Conservation (phyloP, 805 yeast genomes). For the Saccharomyces kudriavzevii region DNA sequence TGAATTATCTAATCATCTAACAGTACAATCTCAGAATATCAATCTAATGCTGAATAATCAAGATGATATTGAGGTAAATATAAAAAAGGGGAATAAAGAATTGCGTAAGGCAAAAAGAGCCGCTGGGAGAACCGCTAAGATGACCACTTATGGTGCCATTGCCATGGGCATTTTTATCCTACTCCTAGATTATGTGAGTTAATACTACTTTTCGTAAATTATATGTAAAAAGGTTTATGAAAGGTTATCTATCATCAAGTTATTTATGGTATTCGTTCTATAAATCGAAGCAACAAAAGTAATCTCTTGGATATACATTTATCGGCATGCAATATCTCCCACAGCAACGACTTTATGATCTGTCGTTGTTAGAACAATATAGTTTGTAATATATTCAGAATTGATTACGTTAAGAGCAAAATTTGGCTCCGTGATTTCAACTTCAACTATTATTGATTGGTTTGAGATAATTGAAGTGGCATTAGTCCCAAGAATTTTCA, state of each 20-base stretch:
- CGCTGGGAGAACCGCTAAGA: slow-evolving; percentile 52
- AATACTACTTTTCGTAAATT: slow-evolving; percentile 4
- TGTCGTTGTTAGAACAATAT: neutral
- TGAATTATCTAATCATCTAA: slow-evolving; percentile 65
- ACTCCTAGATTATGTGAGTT: slow-evolving; percentile 43
- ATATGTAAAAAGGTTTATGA: neutral
- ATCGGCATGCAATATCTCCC: neutral
- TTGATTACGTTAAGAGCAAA: neutral
- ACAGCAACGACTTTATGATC: neutral
- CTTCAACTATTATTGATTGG: neutral
- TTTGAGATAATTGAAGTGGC: neutral
- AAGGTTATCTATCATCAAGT: neutral
- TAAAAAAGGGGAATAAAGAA: slow-evolving; percentile 62
- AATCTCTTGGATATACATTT: neutral
- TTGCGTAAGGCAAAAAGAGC: slow-evolving; percentile 59
- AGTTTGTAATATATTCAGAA: neutral
- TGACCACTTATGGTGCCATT: slow-evolving; percentile 49
- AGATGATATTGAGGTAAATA: slow-evolving; percentile 55
- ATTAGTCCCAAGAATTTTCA: neutral
- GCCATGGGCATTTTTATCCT: slow-evolving; percentile 49
- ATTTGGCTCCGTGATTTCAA: neutral
- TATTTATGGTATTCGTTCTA: neutral
- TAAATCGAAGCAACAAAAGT: neutral
- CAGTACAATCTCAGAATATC: slow-evolving; percentile 64
- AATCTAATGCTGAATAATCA: slow-evolving; percentile 56